Conservation (phyloP, 2,329 filamentous ascomycete species). For the Verticillium albo-atrum region DNA sequence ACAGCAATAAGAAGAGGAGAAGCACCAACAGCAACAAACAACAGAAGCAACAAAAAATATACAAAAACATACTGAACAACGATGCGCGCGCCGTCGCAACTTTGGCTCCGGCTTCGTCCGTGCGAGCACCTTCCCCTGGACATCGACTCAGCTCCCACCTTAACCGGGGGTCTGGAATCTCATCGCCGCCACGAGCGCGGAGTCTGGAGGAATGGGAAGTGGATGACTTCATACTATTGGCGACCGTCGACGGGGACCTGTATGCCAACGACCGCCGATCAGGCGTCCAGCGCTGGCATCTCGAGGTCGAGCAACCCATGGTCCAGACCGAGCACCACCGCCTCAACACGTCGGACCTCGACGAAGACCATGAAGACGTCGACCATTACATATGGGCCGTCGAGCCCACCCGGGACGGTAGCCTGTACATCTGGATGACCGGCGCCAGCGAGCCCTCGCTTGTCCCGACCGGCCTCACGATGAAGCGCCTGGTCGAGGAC, state of each 20-base stretch:
- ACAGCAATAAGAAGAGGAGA: constrained; percentile 24
- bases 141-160: constrained; percentile 50
- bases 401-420: constrained; percentile 83
- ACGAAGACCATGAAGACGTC: constrained; percentile 58
- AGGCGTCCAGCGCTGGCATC: constrained; percentile 78
- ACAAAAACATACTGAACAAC: constrained; percentile 31
- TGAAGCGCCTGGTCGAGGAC: constrained; percentile 85
- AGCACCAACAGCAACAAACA: constrained; percentile 22
- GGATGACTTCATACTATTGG: constrained; percentile 99
- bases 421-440: constrained; percentile 81
- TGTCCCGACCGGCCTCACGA: constrained; percentile 64
- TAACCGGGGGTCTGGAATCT: constrained; percentile 55
- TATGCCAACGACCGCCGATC: constrained; percentile 87
- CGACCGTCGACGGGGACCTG: constrained; percentile 97
- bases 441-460: constrained; percentile 54
- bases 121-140: constrained; percentile 86
- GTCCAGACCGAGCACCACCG: constrained; percentile 84
- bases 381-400: constrained; percentile 94
- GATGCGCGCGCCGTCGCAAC: constrained; percentile 96
- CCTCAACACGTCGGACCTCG: constrained; percentile 58
- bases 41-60: constrained; percentile 24
- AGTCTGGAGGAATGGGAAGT: constrained; percentile 99
- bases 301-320: constrained; percentile 81
- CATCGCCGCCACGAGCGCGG: constrained; percentile 90
- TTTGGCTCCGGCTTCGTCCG: constrained; percentile 93